phyloP scores from a whole-genome alignment of 352 stramenopile species.

The Plasmopara viticola region DNA sequence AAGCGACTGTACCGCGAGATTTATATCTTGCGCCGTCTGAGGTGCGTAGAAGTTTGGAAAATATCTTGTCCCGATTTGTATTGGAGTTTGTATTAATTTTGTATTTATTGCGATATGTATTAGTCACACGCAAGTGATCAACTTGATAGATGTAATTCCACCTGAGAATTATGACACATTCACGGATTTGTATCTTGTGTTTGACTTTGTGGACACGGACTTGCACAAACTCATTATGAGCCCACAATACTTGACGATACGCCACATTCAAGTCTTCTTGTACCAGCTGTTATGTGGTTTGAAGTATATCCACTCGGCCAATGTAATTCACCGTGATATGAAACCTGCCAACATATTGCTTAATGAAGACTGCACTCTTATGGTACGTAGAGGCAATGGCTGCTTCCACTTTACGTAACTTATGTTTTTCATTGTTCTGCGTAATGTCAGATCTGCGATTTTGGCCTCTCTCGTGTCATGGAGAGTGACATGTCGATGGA shows the following conservation, averaged over 20 bases:
- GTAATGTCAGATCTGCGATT: conserved; percentile 65
- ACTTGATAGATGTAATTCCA: conserved; percentile 75
- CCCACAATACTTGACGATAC: conserved; percentile 89
- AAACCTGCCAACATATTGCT: conserved; percentile 87
- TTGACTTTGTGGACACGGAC: conserved; percentile 92
- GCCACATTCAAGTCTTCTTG: conserved; percentile 96
- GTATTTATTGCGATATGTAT: not conserved
- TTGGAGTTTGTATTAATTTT: not conserved
- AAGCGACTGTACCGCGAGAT: conserved; percentile 85
- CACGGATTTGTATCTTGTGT: conserved; percentile 89
- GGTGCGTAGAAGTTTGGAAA: conserved; percentile 22
- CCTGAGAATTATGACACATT: conserved; percentile 81
- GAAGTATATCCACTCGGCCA: conserved; percentile 94
- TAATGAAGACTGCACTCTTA: conserved; percentile 84
- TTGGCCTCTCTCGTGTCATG: conserved; percentile 77
- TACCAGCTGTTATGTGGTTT: conserved; percentile 93
- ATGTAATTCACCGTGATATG: conserved; percentile 87
- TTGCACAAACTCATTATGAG: conserved; percentile 93
- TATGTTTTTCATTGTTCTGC: not conserved
- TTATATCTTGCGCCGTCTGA: conserved; percentile 80
- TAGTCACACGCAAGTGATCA: conserved; percentile 78
- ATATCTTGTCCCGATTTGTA: conserved; percentile 5
- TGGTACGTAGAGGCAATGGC: conserved; percentile 25
- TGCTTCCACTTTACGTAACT: not conserved
- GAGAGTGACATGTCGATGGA: conserved; percentile 72